phyloP scores from a whole-genome alignment of 2,329 filamentous ascomycete genomes.

The Rhynchosporium agropyri region DNA sequence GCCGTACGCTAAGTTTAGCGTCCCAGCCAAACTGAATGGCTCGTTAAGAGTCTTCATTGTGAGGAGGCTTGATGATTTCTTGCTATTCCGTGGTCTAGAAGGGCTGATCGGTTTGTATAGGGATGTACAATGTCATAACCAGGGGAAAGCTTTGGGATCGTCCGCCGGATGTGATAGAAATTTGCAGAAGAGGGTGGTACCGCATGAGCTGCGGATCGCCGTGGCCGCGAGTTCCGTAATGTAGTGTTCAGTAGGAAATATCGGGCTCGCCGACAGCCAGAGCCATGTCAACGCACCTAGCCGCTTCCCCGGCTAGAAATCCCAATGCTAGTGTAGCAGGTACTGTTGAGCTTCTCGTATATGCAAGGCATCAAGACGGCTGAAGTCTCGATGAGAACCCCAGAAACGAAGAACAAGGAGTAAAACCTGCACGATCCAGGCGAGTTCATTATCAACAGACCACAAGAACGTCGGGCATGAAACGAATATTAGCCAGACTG shows the following conservation, averaged over 20 bases:
- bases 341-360: conserved; percentile 8
- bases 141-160: not conserved
- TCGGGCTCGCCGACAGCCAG: not conserved
- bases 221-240: not conserved
- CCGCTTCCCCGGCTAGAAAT: conserved; percentile 1
- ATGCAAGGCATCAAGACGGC: conserved; percentile 7
- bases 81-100: conserved; percentile 7
- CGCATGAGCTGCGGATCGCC: not conserved
- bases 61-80: not conserved
- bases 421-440: conserved; percentile 4
- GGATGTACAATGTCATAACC: not conserved
- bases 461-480: not conserved
- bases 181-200: too few species aligned
- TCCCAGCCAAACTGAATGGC: not conserved
- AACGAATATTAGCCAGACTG: conserved; percentile 1
- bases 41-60: not conserved
- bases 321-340: not conserved
- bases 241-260: not conserved
- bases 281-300: conserved; percentile 3
- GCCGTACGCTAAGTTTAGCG: not conserved
- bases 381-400: conserved; percentile 1
- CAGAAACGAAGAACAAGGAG: not conserved
- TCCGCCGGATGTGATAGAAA: not conserved
- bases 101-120: not conserved
- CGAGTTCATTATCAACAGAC: conserved; percentile 2